Base-by-base conservation (phyloP, 352 stramenopile genomes). In the Globisporangium carolinianum region DNA sequence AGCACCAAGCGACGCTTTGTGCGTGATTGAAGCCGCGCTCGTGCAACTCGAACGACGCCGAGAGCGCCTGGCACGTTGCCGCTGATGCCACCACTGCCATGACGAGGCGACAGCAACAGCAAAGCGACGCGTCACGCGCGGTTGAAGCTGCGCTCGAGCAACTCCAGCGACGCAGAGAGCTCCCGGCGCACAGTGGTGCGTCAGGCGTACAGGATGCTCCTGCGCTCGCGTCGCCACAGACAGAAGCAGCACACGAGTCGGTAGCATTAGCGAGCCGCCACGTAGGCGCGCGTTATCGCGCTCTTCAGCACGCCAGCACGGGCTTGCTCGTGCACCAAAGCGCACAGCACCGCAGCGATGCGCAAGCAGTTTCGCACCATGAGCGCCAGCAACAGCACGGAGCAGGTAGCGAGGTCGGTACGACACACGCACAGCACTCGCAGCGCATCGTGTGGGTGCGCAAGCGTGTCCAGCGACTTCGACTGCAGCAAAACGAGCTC, bases 401-500 rank as follows among this genome's bases (percentile, higher is more conserved):
- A 17, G 5, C 42, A 6, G 42, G 11, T 5, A 35, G 12, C 14
- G 12, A 11, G 11, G 35, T 14, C 24, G 11, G 32, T 6, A 43
- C 17, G 12, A 18, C 36, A 53, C 9, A 14, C 12, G 14, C 36
- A 35, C 12, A 37, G 55, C 46, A 12, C 8, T 36, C 2, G 38
- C 61, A 61, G 14, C 51, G 51, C 14, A 68, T 71, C 47, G 42
- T 52, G 36, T 72, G 62, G 67, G 51, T 70, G 12, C 55, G 49
- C 11, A 57, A 53, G 39, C 36, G 32, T 6, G 51, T 72, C 3
- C 53, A 70, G 55, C 55, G 61, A 8, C 60, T 58, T 51, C 18
- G 37, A 1, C 39, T 47, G 3, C 47, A 60, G 51, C 53, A 50
- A 3, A n/a, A 50, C 6, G 4, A 39, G 0, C 18, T 59, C 0